These are phyloP conservation scores for Chlamydomonas sphaeroides DNA, from an alignment of 139 green algal species.

Conservation along the genomic window DNA sequence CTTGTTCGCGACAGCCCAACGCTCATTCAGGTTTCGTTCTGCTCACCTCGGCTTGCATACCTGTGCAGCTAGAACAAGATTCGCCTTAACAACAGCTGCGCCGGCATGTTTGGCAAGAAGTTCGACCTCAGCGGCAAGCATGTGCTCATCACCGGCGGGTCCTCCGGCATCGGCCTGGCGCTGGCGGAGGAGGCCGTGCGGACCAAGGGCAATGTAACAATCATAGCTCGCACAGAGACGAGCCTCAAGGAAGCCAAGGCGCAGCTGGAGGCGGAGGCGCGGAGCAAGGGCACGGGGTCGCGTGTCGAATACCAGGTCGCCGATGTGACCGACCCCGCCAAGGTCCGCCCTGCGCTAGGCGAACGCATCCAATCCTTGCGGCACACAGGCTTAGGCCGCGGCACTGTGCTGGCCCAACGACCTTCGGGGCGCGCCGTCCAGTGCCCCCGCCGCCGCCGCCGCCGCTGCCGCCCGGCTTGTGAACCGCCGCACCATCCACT, in stretches of 20 bases:
- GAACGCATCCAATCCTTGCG: too few species aligned
- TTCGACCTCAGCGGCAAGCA: conserved; percentile 67
- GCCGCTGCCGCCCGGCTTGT: too few species aligned
- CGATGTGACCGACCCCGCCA: conserved; percentile 40
- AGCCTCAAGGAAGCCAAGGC: conserved; percentile 11
- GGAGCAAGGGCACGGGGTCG: not conserved
- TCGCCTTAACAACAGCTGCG: too few species aligned
- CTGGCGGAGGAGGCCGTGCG: conserved; percentile 59
- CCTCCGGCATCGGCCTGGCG: conserved; percentile 73
- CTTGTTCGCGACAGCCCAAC: too few species aligned
- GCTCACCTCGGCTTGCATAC: too few species aligned
- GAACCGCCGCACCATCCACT: too few species aligned
- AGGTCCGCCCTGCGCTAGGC: too few species aligned
- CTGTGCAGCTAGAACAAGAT: not conserved
- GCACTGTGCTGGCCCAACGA: too few species aligned
- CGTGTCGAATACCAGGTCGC: not conserved
- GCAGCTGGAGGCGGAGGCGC: conserved; percentile 14
- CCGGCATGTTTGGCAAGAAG: conserved; percentile 15
- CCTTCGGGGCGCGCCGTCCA: too few species aligned
- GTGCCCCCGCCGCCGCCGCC: too few species aligned
- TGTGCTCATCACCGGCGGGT: conserved; percentile 84
- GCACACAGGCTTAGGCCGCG: too few species aligned
- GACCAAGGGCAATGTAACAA: conserved; percentile 10
- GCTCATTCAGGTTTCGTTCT: too few species aligned
- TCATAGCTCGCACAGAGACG: conserved; percentile 5